Evolutionary conservation across 192 early-diverging fungal species (phyloP).

Genomic region (Umbelopsis sp.): DNA sequence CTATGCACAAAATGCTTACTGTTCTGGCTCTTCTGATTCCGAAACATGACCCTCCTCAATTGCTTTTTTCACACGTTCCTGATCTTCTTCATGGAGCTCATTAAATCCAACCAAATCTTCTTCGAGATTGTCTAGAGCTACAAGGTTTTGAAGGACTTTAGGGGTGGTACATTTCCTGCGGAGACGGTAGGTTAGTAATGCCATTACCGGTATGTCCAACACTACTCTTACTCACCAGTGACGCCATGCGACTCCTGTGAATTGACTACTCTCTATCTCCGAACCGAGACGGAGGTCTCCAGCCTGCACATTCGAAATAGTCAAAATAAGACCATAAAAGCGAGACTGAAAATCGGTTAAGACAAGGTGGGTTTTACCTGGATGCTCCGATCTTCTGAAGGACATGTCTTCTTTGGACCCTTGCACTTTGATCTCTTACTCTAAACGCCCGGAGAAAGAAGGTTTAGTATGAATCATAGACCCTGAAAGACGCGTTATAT

Average conservation of each 20-base stretch:
- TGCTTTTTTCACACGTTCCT: conserved; percentile 2
- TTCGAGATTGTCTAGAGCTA: background rate
- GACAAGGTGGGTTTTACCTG: background rate
- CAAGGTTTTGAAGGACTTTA: conserved; percentile 1
- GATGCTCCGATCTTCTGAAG: conserved; percentile 3
- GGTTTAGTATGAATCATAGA: background rate
- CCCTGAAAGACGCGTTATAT: background rate
- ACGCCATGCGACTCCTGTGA: conserved; percentile 10
- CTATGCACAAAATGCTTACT: background rate
- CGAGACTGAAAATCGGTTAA: too few relatives aligned
- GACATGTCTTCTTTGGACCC: conserved; percentile 15
- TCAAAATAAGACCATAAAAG: too few relatives aligned
- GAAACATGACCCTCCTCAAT: conserved; percentile 17
- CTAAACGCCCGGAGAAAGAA: background rate
- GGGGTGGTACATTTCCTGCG: conserved; percentile 19
- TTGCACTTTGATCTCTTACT: conserved; percentile 11
- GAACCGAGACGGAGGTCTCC: conserved; percentile 15
- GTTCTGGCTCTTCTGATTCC: background rate
- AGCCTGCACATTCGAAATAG: too few relatives aligned
- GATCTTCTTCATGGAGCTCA: conserved; percentile 9
- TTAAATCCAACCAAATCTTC: conserved; percentile 7
- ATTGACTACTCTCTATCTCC: background rate
- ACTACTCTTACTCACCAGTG: background rate
- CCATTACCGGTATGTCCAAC: background rate
- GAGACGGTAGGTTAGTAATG: background rate